Conservation (phyloP, 768 basidiomycete genomes). For the Boletus rubropictus region DNA sequence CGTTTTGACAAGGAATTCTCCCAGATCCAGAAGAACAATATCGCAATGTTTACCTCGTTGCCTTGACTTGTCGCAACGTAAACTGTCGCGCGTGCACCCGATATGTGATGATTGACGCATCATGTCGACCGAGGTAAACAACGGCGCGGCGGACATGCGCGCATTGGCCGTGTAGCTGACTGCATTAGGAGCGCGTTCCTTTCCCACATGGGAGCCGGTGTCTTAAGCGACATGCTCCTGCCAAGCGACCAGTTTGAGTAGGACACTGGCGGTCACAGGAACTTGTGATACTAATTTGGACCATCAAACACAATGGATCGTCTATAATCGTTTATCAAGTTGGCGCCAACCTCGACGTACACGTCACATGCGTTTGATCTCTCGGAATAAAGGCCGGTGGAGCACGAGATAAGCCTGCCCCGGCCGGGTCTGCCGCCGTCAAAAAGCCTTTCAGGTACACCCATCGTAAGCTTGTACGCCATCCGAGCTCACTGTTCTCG, state of each 20-base stretch:
- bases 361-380: neutral
- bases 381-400: neutral
- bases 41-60: conserved; percentile 3
- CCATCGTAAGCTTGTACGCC: conserved; percentile 13
- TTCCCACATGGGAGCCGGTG: conserved; percentile 10
- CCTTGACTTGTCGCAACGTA: conserved; percentile 13
- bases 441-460: conserved; percentile 9
- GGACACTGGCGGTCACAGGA: neutral
- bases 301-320: neutral
- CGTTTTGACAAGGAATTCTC: neutral
- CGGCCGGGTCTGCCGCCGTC: neutral
- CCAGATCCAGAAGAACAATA: neutral
- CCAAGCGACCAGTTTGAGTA: neutral
- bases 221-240: neutral
- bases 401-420: neutral
- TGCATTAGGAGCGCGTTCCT: conserved; percentile 2
- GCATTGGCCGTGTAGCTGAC: neutral
- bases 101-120: neutral
- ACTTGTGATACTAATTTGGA: neutral
- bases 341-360: neutral
- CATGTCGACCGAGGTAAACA: conserved; percentile 6
- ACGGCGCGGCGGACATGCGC: neutral
- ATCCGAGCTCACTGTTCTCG: conserved; percentile 4
- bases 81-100: conserved; percentile 2
- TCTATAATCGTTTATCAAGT: neutral